Evolutionary conservation across 108 stramenopile species (phyloP).

Genomic region (Nitzschia sp.): DNA sequence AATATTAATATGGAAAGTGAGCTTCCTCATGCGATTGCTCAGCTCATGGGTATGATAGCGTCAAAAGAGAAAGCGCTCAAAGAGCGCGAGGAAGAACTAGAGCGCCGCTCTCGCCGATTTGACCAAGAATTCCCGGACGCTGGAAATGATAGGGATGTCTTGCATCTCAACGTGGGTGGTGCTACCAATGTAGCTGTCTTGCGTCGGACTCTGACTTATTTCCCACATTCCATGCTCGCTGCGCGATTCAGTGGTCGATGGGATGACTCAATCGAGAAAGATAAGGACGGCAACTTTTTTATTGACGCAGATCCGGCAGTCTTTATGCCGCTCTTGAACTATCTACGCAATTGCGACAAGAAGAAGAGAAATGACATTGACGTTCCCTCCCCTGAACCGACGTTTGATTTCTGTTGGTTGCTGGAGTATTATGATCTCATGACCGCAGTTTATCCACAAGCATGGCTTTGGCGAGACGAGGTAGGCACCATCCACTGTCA

Average conservation of each 20-base stretch:
- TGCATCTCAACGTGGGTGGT: conserved; percentile 69
- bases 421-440: conserved; percentile 38
- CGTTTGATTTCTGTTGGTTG: conserved; percentile 21
- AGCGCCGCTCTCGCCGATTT: not conserved
- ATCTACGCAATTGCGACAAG: conserved; percentile 37
- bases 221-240: conserved; percentile 63
- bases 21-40: not conserved
- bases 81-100: not conserved
- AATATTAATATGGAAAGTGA: not conserved
- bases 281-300: conserved; percentile 64
- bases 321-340: conserved; percentile 52
- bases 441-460: conserved; percentile 21
- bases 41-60: not conserved
- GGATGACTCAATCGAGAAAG: conserved; percentile 61
- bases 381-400: not conserved
- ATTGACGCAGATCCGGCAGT: conserved; percentile 55
- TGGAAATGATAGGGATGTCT: conserved; percentile 38
- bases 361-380: not conserved
- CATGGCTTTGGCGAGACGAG: not conserved
- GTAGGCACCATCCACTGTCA: not conserved
- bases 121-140: not conserved
- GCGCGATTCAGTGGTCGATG: conserved; percentile 65
- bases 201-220: conserved; percentile 58
- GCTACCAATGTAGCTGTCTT: conserved; percentile 43
- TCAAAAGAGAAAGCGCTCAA: not conserved